A percentile compares a stretch with the other conserved stretches of the same genome.
Conservation (phyloP, 129 eudicot genomes). For the Flaveria bidentis region DNA sequence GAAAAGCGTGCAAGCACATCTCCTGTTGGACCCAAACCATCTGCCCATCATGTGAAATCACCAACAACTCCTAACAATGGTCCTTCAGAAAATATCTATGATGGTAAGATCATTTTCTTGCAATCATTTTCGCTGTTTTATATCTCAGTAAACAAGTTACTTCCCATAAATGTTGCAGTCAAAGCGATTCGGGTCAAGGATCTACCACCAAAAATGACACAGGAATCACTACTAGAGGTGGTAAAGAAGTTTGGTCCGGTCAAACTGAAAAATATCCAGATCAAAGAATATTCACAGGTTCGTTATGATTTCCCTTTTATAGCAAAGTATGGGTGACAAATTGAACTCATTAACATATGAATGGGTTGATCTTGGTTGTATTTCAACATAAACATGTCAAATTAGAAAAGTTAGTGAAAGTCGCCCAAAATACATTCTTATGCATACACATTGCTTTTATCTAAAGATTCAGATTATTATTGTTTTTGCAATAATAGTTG, state of each 20-base stretch:
- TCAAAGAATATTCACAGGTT: slow-evolving; percentile 41
- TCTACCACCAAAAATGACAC: slow-evolving; percentile 36
- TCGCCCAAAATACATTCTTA: not conserved
- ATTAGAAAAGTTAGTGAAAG: slow-evolving; percentile 5
- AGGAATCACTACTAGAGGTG: slow-evolving; percentile 32
- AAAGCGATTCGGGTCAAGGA: slow-evolving; percentile 42
- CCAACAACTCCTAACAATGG: slow-evolving; percentile 12
- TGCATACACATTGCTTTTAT: not conserved
- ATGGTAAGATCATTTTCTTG: slow-evolving; percentile 21
- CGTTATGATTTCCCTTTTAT: not conserved
- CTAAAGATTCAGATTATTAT: not conserved
- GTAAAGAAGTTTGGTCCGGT: slow-evolving; percentile 40
- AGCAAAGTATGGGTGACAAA: not conserved
- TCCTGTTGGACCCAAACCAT: slow-evolving; percentile 19
- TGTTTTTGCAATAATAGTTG: not conserved
- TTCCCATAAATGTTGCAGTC: slow-evolving; percentile 20
- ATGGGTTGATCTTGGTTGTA: not conserved
- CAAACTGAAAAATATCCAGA: slow-evolving; percentile 36
- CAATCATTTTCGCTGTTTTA: slow-evolving; percentile 1
- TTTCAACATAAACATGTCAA: not conserved
- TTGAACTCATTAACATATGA: not conserved
- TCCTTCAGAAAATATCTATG: slow-evolving; percentile 15
- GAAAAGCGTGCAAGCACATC: slow-evolving; percentile 1
- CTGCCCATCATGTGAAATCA: slow-evolving; percentile 23
- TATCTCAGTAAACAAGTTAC: slow-evolving; percentile 13